Evolutionary conservation across 176 grass and related monocot genomes (phyloP).

Genomic region (Aechmea fasciata): DNA sequence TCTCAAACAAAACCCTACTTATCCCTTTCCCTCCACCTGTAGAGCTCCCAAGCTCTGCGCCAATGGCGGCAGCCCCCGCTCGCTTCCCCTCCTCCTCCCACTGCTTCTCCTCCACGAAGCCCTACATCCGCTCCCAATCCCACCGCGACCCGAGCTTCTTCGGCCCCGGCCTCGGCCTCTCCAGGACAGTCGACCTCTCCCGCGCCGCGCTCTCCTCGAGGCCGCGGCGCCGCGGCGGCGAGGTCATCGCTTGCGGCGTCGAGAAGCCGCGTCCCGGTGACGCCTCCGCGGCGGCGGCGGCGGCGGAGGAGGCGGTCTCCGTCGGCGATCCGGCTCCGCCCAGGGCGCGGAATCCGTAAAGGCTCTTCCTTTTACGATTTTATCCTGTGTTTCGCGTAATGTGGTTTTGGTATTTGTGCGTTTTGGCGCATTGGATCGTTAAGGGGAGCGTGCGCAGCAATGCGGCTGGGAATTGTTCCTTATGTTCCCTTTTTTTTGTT

Average conservation of each 20-base stretch:
- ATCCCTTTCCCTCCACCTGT: neutral
- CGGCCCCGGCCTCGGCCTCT: neutral
- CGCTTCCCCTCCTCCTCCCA: neutral
- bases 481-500: neutral
- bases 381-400: neutral
- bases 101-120: neutral
- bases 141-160: neutral
- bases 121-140: neutral
- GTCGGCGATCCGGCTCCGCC: neutral
- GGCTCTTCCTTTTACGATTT: neutral
- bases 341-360: neutral
- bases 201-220: neutral
- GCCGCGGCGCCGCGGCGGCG: neutral
- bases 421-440: neutral
- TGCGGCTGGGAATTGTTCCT: neutral
- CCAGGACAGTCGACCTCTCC: neutral
- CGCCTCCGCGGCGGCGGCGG: neutral
- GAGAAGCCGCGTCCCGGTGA: neutral
- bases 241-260: neutral
- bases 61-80: neutral
- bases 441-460: neutral
- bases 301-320: neutral
- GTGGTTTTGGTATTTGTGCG: neutral
- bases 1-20: no score
- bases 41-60: neutral